Conservation (phyloP, 1,284 basidiomycete genomes). For the Ceratobasidium papillatum region DNA sequence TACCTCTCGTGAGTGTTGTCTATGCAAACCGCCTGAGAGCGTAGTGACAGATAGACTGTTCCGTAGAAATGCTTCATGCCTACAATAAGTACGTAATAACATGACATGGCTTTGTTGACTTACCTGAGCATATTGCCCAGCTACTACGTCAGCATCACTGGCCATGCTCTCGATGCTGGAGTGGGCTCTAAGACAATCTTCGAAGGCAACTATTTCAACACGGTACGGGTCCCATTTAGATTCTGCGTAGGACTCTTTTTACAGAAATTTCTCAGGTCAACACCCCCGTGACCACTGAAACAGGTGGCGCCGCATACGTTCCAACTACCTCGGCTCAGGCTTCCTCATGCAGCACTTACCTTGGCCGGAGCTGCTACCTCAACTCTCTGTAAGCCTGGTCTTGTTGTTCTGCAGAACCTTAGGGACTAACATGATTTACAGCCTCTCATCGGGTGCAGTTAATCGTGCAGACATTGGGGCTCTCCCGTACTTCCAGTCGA, state of each 20-base stretch:
- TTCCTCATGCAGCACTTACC: background rate
- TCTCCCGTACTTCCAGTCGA: background rate
- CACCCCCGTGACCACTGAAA: background rate
- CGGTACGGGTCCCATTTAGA: background rate
- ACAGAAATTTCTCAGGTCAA: background rate
- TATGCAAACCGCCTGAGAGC: background rate
- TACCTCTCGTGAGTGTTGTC: conserved; percentile 8
- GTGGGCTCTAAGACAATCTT: background rate
- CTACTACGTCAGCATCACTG: conserved; percentile 26
- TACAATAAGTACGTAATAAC: conserved; percentile 23
- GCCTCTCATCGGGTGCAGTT: conserved; percentile 1
- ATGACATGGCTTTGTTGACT: background rate
- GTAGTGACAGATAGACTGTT: background rate
- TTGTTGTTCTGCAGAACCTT: background rate
- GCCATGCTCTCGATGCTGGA: conserved; percentile 33
- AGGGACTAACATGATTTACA: background rate
- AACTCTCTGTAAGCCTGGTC: background rate
- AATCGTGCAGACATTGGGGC: conserved; percentile 3
- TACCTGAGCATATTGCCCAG: background rate
- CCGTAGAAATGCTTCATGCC: conserved; percentile 9
- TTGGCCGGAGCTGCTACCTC: background rate
- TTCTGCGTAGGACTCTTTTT: too few relatives aligned
- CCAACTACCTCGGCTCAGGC: background rate
- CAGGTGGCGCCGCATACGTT: background rate
- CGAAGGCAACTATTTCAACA: conserved; percentile 36